Percentiles rank a stretch among this genome's conserved stretches.
Evolutionary conservation across 306 rosid species (phyloP).

Genomic region (Cucurbita pepo): DNA sequence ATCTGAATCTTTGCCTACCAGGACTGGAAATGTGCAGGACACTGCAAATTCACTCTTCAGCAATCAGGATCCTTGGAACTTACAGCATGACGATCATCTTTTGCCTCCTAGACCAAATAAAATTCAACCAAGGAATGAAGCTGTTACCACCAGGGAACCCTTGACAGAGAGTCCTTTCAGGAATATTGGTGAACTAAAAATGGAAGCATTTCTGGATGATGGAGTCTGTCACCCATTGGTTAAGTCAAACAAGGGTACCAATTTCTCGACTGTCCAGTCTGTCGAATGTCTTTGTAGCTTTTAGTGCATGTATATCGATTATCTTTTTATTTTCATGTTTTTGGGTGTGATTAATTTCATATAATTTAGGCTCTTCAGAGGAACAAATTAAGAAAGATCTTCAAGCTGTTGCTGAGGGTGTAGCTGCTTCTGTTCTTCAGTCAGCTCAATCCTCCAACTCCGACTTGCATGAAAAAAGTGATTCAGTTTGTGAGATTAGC

Average conservation of each 20-base stretch:
- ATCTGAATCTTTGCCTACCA: constrained; percentile 21
- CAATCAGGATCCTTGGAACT: constrained; percentile 74
- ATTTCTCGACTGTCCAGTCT: constrained; percentile 26
- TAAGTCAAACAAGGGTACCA: constrained; percentile 27
- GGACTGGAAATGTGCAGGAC: constrained; percentile 37
- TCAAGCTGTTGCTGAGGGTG: constrained; percentile 89
- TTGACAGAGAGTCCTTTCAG: constrained; percentile 26
- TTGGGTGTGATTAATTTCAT: background rate
- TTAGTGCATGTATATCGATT: constrained; percentile 4
- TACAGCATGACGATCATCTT: constrained; percentile 39
- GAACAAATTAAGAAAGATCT: constrained; percentile 68
- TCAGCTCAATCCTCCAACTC: constrained; percentile 27
- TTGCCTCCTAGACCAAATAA: constrained; percentile 41
- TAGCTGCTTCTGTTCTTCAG: constrained; percentile 75
- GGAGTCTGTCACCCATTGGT: constrained; percentile 21
- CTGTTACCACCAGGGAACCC: constrained; percentile 21
- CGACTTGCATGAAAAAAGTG: constrained; percentile 21
- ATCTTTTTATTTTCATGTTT: background rate
- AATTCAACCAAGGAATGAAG: constrained; percentile 27
- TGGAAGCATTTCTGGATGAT: constrained; percentile 30
- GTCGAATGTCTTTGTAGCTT: constrained; percentile 30
- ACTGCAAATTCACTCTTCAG: constrained; percentile 66
- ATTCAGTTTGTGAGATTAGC: constrained; percentile 18
- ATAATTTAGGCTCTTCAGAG: constrained; percentile 35
- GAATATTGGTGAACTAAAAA: constrained; percentile 20